Evolutionary conservation across 352 stramenopile species (phyloP).

Genomic region (Phytophthora fragariaefolia): DNA sequence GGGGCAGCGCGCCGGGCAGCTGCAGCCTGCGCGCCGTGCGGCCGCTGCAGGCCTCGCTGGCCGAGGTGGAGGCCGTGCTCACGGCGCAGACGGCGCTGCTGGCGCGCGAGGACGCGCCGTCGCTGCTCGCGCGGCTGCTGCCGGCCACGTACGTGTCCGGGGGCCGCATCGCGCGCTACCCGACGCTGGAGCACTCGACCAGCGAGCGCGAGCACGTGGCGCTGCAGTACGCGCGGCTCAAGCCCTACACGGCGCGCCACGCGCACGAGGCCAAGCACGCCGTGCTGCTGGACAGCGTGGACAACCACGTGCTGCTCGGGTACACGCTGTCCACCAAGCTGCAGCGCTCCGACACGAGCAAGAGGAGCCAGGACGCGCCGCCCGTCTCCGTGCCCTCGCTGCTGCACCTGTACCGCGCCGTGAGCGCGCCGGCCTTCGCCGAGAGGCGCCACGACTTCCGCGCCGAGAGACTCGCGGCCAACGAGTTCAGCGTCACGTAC

Average conservation of each 20-base stretch:
- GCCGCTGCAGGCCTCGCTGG: conserved; percentile 51
- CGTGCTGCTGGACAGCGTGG: conserved; percentile 27
- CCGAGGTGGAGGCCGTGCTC: conserved; percentile 63
- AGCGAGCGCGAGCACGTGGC: conserved; percentile 68
- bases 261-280: conserved; percentile 10
- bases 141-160: conserved; percentile 52
- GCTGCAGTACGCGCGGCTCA: conserved; percentile 58
- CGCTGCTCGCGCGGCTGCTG: conserved; percentile 52
- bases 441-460: conserved; percentile 49
- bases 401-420: conserved; percentile 66
- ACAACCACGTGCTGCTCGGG: conserved; percentile 63
- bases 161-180: conserved; percentile 50
- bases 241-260: conserved; percentile 35
- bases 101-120: conserved; percentile 25
- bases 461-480: conserved; percentile 38
- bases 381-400: conserved; percentile 59
- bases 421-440: conserved; percentile 44
- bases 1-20: background rate
- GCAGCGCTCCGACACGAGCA: conserved; percentile 62
- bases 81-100: conserved; percentile 42
- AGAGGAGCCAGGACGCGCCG: conserved; percentile 26
- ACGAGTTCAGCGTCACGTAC: conserved; percentile 73
- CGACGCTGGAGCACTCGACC: conserved; percentile 60
- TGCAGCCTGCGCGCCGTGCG: conserved; percentile 68
- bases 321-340: conserved; percentile 71